These are phyloP conservation scores for Ceratorhiza oryzae-sativae DNA, from an alignment of 1,284 basidiomycete species.

Conservation along the genomic window DNA sequence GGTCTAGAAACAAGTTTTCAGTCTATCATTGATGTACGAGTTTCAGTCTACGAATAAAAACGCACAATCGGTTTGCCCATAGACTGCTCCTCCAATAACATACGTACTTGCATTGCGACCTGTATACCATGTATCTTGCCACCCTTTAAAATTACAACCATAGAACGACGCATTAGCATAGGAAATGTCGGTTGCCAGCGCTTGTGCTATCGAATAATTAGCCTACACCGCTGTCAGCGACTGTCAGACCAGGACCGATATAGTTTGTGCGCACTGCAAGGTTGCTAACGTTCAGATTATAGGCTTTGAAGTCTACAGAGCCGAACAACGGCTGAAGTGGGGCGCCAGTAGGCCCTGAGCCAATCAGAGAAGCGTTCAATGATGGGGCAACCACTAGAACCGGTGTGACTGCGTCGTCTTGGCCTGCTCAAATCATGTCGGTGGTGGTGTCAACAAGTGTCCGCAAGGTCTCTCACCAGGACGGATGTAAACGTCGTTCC, in stretches of 20 bases:
- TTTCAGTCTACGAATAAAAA: slow-evolving; percentile 26
- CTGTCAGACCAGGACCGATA: not conserved
- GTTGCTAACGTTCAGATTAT: slow-evolving; percentile 73
- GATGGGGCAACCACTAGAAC: slow-evolving; percentile 22
- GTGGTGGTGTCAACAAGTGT: not conserved
- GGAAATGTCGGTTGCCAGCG: slow-evolving; percentile 16
- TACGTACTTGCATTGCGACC: slow-evolving; percentile 67
- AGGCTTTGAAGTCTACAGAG: slow-evolving; percentile 62
- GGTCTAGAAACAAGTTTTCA: slow-evolving; percentile 50
- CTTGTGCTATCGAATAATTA: slow-evolving; percentile 12
- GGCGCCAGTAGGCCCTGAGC: slow-evolving; percentile 33
- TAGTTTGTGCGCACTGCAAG: slow-evolving; percentile 57
- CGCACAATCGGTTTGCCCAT: slow-evolving; percentile 65
- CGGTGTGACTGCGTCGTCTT: slow-evolving; percentile 29
- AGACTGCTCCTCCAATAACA: slow-evolving; percentile 66
- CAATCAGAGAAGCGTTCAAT: slow-evolving; percentile 32
- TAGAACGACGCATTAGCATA: slow-evolving; percentile 63
- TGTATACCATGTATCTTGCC: slow-evolving; percentile 72
- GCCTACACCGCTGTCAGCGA: not conserved
- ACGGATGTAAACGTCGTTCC: slow-evolving; percentile 12
- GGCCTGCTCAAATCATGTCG: not conserved
- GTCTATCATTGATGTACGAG: not conserved
- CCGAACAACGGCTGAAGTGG: slow-evolving; percentile 27
- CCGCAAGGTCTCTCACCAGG: not conserved
- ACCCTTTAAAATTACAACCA: slow-evolving; percentile 67